Evolutionary conservation across 768 basidiomycete genomes (phyloP).

Genomic region (Cyathus striatus): DNA sequence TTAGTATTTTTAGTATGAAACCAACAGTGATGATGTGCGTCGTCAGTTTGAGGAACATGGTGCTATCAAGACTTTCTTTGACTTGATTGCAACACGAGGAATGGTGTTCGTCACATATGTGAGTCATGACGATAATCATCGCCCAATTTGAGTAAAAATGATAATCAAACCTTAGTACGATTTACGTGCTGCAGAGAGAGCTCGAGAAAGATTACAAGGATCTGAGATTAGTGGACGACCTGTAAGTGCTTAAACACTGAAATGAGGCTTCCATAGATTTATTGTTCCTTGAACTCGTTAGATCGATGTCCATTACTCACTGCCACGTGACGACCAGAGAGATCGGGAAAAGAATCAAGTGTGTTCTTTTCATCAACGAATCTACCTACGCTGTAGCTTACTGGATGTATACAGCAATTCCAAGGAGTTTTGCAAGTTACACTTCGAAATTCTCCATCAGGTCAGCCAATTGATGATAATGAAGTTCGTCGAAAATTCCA

Average conservation of each 20-base stretch:
- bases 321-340: constrained; percentile 84
- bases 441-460: constrained; percentile 62
- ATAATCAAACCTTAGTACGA: constrained; percentile 60
- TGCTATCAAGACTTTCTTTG: constrained; percentile 96
- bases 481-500: constrained; percentile 86
- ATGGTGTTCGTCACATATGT: constrained; percentile 99
- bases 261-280: constrained; percentile 3
- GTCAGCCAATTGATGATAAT: constrained; percentile 72
- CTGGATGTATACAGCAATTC: constrained; percentile 41
- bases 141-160: background rate
- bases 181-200: constrained; percentile 87
- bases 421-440: constrained; percentile 85
- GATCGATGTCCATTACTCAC: constrained; percentile 98
- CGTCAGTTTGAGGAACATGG: constrained; percentile 88
- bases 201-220: constrained; percentile 86
- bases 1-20: constrained; percentile 66
- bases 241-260: constrained; percentile 54
- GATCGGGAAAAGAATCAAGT: constrained; percentile 85
- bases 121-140: constrained; percentile 45
- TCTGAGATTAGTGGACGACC: constrained; percentile 84
- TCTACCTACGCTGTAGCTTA: background rate
- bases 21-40: constrained; percentile 79
- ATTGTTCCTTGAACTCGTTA: constrained; percentile 28
- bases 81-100: constrained; percentile 90
- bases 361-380: constrained; percentile 11